These are phyloP conservation scores for Pythium aquatile DNA, from an alignment of 352 stramenopile genomes.

Conservation along the genomic window DNA sequence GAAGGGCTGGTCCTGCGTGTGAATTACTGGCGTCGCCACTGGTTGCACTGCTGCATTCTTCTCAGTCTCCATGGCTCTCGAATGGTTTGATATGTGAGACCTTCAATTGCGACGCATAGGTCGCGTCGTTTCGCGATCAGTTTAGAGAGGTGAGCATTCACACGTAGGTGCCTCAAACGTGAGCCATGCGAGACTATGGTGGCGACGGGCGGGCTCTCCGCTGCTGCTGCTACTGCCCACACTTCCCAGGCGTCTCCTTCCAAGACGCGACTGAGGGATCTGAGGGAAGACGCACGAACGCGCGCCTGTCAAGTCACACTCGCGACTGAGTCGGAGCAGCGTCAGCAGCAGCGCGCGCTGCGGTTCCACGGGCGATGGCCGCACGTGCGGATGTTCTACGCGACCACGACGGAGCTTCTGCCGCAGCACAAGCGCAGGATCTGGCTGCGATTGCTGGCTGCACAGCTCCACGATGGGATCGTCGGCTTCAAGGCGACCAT, in stretches of 20 bases:
- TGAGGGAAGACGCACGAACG: constrained; percentile 32
- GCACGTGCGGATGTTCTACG: constrained; percentile 50
- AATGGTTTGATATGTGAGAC: background rate
- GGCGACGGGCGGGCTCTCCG: background rate
- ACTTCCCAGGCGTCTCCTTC: constrained; percentile 6
- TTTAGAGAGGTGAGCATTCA: constrained; percentile 10
- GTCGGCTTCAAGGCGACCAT: constrained; percentile 20
- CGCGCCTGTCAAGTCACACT: constrained; percentile 27
- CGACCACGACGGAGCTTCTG: constrained; percentile 30
- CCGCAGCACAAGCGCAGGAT: constrained; percentile 15
- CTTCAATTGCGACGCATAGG: background rate
- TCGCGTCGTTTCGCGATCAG: constrained; percentile 25
- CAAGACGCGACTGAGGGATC: constrained; percentile 37
- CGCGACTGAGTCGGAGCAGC: constrained; percentile 25
- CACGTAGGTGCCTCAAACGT: background rate
- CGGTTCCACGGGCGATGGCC: constrained; percentile 47
- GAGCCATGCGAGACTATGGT: background rate
- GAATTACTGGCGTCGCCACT: background rate
- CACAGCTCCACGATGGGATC: constrained; percentile 18
- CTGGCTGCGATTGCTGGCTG: constrained; percentile 22
- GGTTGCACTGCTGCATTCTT: background rate
- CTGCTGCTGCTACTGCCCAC: background rate
- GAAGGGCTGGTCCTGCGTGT: constrained; percentile 4
- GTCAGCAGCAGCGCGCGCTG: constrained; percentile 34
- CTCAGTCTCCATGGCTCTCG: background rate